Evolutionary conservation across 2,329 filamentous ascomycete species (phyloP).

Genomic region (Aspergillus neoniger): DNA sequence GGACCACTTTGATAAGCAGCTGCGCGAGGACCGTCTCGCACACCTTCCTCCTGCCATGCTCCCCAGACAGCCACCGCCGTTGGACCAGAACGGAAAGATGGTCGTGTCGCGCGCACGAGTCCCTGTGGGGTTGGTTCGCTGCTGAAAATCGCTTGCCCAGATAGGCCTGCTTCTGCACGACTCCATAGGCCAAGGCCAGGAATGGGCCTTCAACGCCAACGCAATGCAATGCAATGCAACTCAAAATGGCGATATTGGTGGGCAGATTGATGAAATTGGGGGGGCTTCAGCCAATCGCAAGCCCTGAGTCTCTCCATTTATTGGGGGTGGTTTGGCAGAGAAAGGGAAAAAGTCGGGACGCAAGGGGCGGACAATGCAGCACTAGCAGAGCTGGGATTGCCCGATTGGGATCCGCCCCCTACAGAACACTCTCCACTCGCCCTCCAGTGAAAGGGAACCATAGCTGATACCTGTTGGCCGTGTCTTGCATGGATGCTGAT

Average conservation of each 20-base stretch:
- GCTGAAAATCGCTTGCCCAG: slow-evolving; percentile 11
- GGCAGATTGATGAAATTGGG: slow-evolving; percentile 16
- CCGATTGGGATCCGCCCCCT: slow-evolving; percentile 13
- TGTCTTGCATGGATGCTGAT: slow-evolving; percentile 19
- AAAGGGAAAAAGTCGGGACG: slow-evolving; percentile 14
- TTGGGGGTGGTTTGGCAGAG: slow-evolving; percentile 13
- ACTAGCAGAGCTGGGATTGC: slow-evolving; percentile 9
- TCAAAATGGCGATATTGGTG: slow-evolving; percentile 21
- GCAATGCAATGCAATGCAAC: slow-evolving; percentile 31
- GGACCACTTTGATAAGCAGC: slow-evolving; percentile 9
- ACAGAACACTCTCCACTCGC: slow-evolving; percentile 7
- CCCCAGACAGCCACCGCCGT: slow-evolving; percentile 12
- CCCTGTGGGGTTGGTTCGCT: slow-evolving; percentile 11
- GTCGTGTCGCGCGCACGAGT: slow-evolving; percentile 19
- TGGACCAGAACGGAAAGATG: slow-evolving; percentile 10
- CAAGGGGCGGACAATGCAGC: slow-evolving; percentile 22
- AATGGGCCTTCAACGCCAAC: slow-evolving; percentile 18
- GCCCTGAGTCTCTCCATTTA: slow-evolving; percentile 9
- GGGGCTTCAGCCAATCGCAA: slow-evolving; percentile 7
- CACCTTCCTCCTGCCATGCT: slow-evolving; percentile 3
- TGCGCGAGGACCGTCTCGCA: slow-evolving; percentile 11
- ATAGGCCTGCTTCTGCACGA: slow-evolving; percentile 8
- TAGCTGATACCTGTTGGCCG: slow-evolving; percentile 16
- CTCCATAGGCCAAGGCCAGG: slow-evolving; percentile 11
- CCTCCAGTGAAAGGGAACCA: slow-evolving; percentile 7